Evolutionary conservation across 441 rosid species (phyloP), one percentile per base, ranked within the genome.

Genomic region (Syzygium malaccense): DNA sequence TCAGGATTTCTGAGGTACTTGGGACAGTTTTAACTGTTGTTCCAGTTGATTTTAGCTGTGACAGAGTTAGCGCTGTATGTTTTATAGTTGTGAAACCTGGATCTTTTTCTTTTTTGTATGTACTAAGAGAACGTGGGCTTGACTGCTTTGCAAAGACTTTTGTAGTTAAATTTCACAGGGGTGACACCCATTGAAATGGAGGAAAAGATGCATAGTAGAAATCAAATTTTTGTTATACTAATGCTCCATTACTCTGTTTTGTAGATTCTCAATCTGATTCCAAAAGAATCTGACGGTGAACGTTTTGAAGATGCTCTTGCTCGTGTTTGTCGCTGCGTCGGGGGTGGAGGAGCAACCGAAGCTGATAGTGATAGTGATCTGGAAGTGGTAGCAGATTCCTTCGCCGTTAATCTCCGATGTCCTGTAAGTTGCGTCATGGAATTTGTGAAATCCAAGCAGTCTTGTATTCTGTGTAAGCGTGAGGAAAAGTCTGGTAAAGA

Each of bases 281-380:
- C 98, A 28, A 96, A 95, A 93, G 99, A 96, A 90, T 87, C 92
- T 87, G 97, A 96, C 89, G 99, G 99, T 55, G 89, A 96, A 94
- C 86, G 13, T 57, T 95, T 98, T 89, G 99, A 96, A 88, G 97
- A 97, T 80, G 99, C 99, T 86, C 94, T 98, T 86, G 94, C 96
- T 89, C 99, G 99, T 56, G 97, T 98, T 86, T 92, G 98, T 54
- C 98, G 99, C 75, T 97, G 99, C 88, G 91, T 92, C 95, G 71
- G 96, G 91, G 99, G 99, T 88, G 99, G 99, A 90, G 98, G 98
- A 87, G 91, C 93, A 89, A 91, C 93, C 55, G 92, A 95, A 66
- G 98, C 96, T 33, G 99, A 96, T 87, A 96, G 99, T 88, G 99
- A 98, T 91, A 98, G 99, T 91, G 99, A 98, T 90, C 88, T 97